Conservation (phyloP, 1,284 basidiomycete genomes). For the Mycosarcoma mackinlayi region DNA sequence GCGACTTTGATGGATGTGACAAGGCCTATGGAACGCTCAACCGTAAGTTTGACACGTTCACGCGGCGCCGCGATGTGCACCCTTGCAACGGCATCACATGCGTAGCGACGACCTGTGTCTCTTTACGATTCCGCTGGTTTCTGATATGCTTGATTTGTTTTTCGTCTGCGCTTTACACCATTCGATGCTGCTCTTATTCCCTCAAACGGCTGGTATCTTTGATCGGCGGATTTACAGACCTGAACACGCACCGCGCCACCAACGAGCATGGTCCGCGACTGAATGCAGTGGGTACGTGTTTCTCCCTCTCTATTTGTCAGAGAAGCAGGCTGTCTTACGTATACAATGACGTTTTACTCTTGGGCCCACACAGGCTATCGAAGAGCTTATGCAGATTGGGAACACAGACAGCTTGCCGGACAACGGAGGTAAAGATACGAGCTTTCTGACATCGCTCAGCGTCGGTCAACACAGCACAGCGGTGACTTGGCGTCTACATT, state of each 20-base stretch:
- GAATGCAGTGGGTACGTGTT: constrained; percentile 39
- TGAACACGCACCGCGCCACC: constrained; percentile 47
- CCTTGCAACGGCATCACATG: too few relatives aligned
- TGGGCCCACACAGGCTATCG: constrained; percentile 23
- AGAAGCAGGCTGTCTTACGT: not conserved
- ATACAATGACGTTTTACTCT: not conserved
- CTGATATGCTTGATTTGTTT: not conserved
- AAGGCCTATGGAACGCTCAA: constrained; percentile 89
- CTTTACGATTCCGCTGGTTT: too few relatives aligned
- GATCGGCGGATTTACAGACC: constrained; percentile 10
- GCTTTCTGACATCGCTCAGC: not conserved
- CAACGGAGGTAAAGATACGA: not conserved
- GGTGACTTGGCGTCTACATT: not conserved
- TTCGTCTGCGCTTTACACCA: not conserved
- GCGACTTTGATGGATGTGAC: constrained; percentile 81
- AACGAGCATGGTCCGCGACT: constrained; percentile 47
- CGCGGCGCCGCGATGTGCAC: too few relatives aligned
- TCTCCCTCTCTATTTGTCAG: not conserved
- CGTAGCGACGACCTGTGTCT: constrained; percentile 9
- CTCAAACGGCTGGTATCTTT: not conserved
- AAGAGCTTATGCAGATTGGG: constrained; percentile 29
- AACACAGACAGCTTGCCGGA: constrained; percentile 3
- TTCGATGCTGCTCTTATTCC: not conserved
- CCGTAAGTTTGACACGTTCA: constrained; percentile 68
- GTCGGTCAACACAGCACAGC: not conserved